A percentile compares a stretch with the other conserved stretches of the same genome.
phyloP scores from a whole-genome alignment of 495 filamentous ascomycete genomes.

The Aspergillus baeticus region DNA sequence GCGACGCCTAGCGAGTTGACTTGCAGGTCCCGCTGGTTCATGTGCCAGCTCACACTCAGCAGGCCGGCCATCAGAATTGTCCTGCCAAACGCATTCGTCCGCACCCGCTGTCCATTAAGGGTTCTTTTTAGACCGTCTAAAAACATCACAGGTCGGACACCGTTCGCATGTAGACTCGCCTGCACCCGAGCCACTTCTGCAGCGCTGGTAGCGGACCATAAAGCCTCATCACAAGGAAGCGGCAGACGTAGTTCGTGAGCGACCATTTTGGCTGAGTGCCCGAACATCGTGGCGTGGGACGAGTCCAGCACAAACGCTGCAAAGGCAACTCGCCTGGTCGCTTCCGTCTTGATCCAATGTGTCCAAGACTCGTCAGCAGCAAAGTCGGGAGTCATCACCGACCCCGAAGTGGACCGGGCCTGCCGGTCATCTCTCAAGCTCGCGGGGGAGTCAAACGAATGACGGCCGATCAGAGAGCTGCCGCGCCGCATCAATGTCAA shows the following conservation, averaged over 20 bases:
- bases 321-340: constrained; percentile 87
- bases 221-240: constrained; percentile 86
- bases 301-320: constrained; percentile 95
- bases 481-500: constrained; percentile 94
- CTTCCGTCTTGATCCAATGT: constrained; percentile 93
- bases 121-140: constrained; percentile 90
- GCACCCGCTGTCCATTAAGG: constrained; percentile 79
- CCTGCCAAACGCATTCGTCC: constrained; percentile 93
- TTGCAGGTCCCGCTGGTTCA: constrained; percentile 96
- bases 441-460: constrained; percentile 84
- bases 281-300: constrained; percentile 97
- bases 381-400: constrained; percentile 57
- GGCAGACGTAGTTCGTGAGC: constrained; percentile 93
- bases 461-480: constrained; percentile 86
- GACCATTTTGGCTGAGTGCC: constrained; percentile 95
- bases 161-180: constrained; percentile 74
- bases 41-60: constrained; percentile 93
- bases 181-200: constrained; percentile 88
- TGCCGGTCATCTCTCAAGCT: constrained; percentile 65
- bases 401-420: constrained; percentile 49
- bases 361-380: constrained; percentile 92
- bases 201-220: constrained; percentile 91
- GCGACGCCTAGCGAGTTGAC: constrained; percentile 80
- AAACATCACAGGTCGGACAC: constrained; percentile 84
- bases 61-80: constrained; percentile 93